Evolutionary conservation across 1,284 basidiomycete genomes (phyloP), one percentile per base, ranked within the genome.

Genomic region (Fistulinella cinereoalba): DNA sequence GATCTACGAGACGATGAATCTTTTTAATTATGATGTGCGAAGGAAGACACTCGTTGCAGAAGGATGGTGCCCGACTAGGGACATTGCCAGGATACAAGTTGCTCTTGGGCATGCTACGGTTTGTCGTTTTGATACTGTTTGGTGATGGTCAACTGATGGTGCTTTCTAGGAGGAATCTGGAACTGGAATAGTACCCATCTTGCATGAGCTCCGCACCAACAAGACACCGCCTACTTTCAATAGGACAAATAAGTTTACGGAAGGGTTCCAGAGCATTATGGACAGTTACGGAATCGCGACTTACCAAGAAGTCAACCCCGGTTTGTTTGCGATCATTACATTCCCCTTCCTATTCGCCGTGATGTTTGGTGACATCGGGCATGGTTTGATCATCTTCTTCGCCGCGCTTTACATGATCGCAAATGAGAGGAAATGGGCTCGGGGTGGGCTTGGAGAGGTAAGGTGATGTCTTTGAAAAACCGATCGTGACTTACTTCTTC

Each of bases 351-450:
- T 99, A 59, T 99, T 99, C 61, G 96, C 95, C 11, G 92, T 98
- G 73, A 99, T 99, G 96, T 99, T 99, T 67, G 97, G 96, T 63
- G 96, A 99, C 69, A 90, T 99, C 64, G 97, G 97, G 10, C 96
- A 99, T 70, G 97, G 93, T 36, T 73, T 85, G 52, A 84, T 99
- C 64, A 88, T 93, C 62, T 78, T 90, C 56, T 62, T 81, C 29
- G 80, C 86, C 19, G 95, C 92, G 2, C 54, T 85, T 7, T 81
- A 79, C 51, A 94, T 99, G 92, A 92, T 97, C 63, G 46, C 88
- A 47, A 79, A 81, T 37, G 97, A 99, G 72, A 83, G 79, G 65
- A 85, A 81, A 65, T 77, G 95, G 61, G 83, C 79, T 15, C 90
- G 86, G 66, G 73, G 72, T 27, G 82, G 87, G 51, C 75, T 96